Percentiles rank a stretch among this genome's conserved stretches.
Evolutionary conservation across 768 basidiomycete genomes (phyloP).

Genomic region (Auricularia sp.): DNA sequence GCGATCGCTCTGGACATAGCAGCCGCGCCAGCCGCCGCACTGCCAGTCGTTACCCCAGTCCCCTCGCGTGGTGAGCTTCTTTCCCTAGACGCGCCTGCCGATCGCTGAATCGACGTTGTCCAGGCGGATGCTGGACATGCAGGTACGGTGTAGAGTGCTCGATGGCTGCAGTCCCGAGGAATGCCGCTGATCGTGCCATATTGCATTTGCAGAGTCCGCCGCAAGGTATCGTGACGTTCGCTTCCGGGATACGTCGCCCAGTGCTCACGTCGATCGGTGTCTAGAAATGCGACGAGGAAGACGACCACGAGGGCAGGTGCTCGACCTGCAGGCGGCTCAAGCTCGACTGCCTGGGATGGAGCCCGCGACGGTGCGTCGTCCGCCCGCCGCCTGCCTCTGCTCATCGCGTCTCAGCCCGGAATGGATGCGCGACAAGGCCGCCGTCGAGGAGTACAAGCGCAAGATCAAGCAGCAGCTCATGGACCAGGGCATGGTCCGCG

Average conservation of each 20-base stretch:
- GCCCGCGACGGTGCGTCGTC: constrained; percentile 52
- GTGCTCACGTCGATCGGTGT: constrained; percentile 2
- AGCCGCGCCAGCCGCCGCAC: neutral
- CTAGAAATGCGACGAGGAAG: constrained; percentile 85
- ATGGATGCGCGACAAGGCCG: neutral
- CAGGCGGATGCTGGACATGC: constrained; percentile 2
- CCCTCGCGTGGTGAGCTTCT: neutral
- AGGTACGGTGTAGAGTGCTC: neutral
- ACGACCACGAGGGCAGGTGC: constrained; percentile 60
- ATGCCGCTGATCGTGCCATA: neutral
- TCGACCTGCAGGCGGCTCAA: constrained; percentile 71
- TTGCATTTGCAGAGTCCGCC: neutral
- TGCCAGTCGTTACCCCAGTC: neutral
- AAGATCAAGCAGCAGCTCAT: constrained; percentile 71
- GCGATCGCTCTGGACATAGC: neutral
- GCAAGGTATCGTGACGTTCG: neutral
- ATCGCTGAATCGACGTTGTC: neutral
- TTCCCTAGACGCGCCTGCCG: neutral
- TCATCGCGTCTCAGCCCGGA: neutral
- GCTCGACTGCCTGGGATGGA: constrained; percentile 81
- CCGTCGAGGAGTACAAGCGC: constrained; percentile 52
- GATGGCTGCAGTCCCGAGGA: too few relatives aligned
- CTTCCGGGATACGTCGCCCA: neutral
- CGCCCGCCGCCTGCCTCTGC: neutral
- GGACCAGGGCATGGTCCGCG: constrained; percentile 57